These are phyloP conservation scores for Ceratobasidium sp. DNA, from an alignment of 1,284 basidiomycete species.

Conservation along the genomic window DNA sequence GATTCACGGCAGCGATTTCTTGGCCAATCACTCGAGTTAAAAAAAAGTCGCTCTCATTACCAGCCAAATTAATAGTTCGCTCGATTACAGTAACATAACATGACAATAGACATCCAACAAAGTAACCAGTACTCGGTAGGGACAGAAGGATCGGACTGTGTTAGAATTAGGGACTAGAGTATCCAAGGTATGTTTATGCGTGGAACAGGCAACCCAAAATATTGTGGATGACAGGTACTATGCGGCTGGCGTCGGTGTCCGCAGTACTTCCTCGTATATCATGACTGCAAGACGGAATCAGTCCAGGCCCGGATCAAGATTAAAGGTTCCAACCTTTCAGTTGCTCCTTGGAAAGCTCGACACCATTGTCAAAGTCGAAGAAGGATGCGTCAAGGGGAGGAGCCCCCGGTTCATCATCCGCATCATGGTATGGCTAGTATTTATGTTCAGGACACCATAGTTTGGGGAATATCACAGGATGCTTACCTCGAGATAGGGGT, in stretches of 20 bases:
- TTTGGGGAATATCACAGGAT: constrained; percentile 32
- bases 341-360: constrained; percentile 65
- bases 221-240: background rate
- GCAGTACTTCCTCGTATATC: constrained; percentile 49
- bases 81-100: constrained; percentile 28
- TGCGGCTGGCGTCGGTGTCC: constrained; percentile 35
- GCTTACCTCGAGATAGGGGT: constrained; percentile 85
- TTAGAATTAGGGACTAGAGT: constrained; percentile 30
- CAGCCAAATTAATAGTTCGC: constrained; percentile 13
- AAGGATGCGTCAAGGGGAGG: constrained; percentile 82
- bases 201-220: background rate
- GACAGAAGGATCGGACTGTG: constrained; percentile 12
- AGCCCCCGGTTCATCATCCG: constrained; percentile 83
- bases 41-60: background rate
- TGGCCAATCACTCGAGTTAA: background rate
- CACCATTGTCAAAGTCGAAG: constrained; percentile 80
- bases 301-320: background rate
- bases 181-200: constrained; percentile 18
- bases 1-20: background rate
- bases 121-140: constrained; percentile 9
- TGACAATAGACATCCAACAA: constrained; percentile 6
- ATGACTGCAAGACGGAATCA: constrained; percentile 43
- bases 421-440: constrained; percentile 82
- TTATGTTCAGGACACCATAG: background rate
- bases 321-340: constrained; percentile 64